phyloP scores from a whole-genome alignment of 31 red algal genomes.

The Odonthalia washingtoniensis region DNA sequence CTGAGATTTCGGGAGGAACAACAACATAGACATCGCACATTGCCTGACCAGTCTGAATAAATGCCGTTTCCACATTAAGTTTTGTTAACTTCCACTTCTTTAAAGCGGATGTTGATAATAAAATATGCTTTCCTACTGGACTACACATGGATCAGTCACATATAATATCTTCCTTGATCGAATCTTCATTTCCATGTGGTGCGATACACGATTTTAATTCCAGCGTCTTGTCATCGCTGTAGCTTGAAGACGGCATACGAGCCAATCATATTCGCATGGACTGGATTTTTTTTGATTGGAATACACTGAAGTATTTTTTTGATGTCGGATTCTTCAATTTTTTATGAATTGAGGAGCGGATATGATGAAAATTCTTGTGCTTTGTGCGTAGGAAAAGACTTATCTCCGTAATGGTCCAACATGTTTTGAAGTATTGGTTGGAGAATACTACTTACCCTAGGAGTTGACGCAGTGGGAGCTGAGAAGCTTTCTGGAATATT shows the following conservation, averaged over 20 bases:
- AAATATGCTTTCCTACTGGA: too few species aligned
- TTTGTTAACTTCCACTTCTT: too few species aligned
- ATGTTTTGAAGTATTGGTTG: too few species aligned
- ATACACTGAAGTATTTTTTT: not conserved
- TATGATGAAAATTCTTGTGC: conserved; percentile 18
- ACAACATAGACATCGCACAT: conserved; percentile 9
- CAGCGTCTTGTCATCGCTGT: not conserved
- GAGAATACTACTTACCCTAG: too few species aligned
- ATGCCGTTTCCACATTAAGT: conserved; percentile 33
- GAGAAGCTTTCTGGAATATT: too few species aligned
- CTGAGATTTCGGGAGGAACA: not conserved
- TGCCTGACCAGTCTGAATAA: not conserved
- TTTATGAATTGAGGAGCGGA: conserved; percentile 13
- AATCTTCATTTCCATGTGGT: not conserved
- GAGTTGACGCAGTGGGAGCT: too few species aligned
- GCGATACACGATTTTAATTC: conserved; percentile 26
- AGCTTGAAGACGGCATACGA: conserved; percentile 33
- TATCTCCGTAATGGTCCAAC: too few species aligned
- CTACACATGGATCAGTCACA: too few species aligned
- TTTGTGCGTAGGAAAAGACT: too few species aligned
- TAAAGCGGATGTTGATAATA: too few species aligned
- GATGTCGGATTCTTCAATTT: conserved; percentile 20
- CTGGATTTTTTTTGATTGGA: not conserved
- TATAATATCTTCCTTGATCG: too few species aligned
- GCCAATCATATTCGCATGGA: conserved; percentile 19